Evolutionary conservation across 1,284 basidiomycete species (phyloP).

Genomic region (Wallemia mellicola): DNA sequence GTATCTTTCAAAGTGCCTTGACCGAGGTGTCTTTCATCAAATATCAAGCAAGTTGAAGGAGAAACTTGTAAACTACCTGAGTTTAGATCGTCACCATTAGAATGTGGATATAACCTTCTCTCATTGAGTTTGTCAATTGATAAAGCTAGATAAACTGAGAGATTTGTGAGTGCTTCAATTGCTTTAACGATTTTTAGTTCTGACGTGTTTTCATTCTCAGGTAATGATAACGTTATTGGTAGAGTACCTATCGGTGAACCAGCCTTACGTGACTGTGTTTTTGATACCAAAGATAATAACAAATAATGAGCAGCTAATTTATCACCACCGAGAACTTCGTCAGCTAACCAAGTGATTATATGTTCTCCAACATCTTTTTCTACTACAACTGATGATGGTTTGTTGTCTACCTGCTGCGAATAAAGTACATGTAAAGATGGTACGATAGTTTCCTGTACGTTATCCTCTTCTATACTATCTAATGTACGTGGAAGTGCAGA

Average conservation of each 20-base stretch:
- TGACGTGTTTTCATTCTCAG: not conserved
- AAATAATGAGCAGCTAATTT: not conserved
- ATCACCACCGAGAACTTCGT: not conserved
- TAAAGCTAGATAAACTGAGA: slow-evolving; percentile 12
- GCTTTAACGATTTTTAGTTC: not conserved
- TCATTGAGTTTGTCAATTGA: slow-evolving; percentile 23
- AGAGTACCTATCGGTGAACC: not conserved
- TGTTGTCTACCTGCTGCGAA: not conserved
- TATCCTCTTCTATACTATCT: not conserved
- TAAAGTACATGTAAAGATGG: not conserved
- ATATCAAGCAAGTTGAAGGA: slow-evolving; percentile 26
- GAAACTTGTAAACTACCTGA: slow-evolving; percentile 46
- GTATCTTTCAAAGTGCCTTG: slow-evolving; percentile 34
- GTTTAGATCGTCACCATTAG: slow-evolving; percentile 36
- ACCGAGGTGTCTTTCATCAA: slow-evolving; percentile 34
- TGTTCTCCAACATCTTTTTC: not conserved
- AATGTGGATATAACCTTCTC: slow-evolving; percentile 17
- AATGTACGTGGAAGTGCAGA: not conserved
- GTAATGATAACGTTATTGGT: not conserved
- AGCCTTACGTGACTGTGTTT: not conserved
- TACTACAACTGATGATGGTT: not conserved
- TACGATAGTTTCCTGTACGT: not conserved
- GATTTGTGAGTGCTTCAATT: not conserved
- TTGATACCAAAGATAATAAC: not conserved
- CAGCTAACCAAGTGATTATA: not conserved